Evolutionary conservation across 495 filamentous ascomycete genomes (phyloP), one percentile per base, ranked within the genome.

Genomic region (Aspergillus homomorphus): DNA sequence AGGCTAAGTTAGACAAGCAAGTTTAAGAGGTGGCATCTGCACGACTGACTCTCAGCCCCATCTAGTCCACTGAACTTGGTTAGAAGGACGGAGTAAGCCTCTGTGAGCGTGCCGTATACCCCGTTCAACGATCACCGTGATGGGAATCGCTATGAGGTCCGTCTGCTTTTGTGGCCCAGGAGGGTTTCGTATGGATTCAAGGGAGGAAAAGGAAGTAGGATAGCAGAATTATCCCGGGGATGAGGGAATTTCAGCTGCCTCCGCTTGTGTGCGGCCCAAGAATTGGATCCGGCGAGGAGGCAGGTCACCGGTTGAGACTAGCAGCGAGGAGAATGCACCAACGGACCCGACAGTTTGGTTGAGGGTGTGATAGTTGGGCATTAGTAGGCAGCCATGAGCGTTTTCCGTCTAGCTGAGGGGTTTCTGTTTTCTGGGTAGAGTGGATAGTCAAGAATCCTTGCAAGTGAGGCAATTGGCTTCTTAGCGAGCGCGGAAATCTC

Each of bases 301-400:
- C 20, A 41, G 18, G 52, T 51, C 53, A 58, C 52, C 64, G 58
- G 24, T 33, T 45, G 59, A 62, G 57, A 58, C 63, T 54, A 54
- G 57, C 63, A 54, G 43, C 57, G 12, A 41, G 49, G 62, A 62
- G 57, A 60, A 56, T 54, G 53, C 59, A 45, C 55, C 51, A 51
- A 56, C 50, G 64, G 64, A 60, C 64, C 64, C 64, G 64, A 67
- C 64, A 67, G 59, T 67, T 59, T 67, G 64, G 64, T 21, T 59
- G 58, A 63, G 46, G 45, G 61, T 62, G 64, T 67, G 58, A 63
- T 67, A 64, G 59, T 63, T 62, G 42, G 59, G 64, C 64, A 67
- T 67, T 67, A 67, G 64, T 58, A 45, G 56, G 46, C 54, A 66
- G 57, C 51, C 53, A 57, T 57, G 45, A 58, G 63, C 60, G 50